Conservation (phyloP, 306 rosid species). For the Ammopiptanthus mongolicus region DNA sequence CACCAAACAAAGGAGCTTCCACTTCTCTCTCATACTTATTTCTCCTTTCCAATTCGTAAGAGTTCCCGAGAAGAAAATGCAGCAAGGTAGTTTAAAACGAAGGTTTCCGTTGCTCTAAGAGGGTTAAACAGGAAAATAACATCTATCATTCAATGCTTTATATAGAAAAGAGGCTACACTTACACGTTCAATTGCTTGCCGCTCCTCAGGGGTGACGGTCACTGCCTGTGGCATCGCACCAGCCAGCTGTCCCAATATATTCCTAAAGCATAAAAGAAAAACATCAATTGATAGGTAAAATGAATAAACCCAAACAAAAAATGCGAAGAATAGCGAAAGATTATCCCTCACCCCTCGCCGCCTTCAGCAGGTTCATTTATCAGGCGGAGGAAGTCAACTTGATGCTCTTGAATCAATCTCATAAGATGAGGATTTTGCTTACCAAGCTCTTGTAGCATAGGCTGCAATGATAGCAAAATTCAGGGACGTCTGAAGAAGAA, state of each 20-base stretch:
- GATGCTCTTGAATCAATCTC: constrained; percentile 74
- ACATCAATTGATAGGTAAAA: neutral
- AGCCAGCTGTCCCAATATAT: constrained; percentile 59
- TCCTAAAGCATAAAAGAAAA: constrained; percentile 41
- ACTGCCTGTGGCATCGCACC: constrained; percentile 62
- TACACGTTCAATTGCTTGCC: constrained; percentile 89
- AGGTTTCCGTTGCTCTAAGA: neutral
- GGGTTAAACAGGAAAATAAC: neutral
- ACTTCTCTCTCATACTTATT: too few species aligned
- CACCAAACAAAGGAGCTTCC: too few species aligned
- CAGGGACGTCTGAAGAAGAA: neutral
- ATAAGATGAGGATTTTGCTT: constrained; percentile 83
- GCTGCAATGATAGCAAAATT: constrained; percentile 39
- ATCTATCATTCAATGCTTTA: neutral
- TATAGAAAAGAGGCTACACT: constrained; percentile 28
- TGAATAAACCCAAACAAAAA: neutral
- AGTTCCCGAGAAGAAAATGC: neutral
- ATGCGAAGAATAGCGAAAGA: neutral
- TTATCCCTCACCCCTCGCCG: constrained; percentile 53
- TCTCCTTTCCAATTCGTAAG: too few species aligned
- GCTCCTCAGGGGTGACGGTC: constrained; percentile 88
- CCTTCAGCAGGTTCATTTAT: constrained; percentile 80
- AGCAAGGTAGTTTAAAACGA: neutral
- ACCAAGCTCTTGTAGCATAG: constrained; percentile 89
- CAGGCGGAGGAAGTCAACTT: constrained; percentile 68